Evolutionary conservation across 2,329 filamentous ascomycete genomes (phyloP).

Genomic region (Colletotrichum tamarilloi): DNA sequence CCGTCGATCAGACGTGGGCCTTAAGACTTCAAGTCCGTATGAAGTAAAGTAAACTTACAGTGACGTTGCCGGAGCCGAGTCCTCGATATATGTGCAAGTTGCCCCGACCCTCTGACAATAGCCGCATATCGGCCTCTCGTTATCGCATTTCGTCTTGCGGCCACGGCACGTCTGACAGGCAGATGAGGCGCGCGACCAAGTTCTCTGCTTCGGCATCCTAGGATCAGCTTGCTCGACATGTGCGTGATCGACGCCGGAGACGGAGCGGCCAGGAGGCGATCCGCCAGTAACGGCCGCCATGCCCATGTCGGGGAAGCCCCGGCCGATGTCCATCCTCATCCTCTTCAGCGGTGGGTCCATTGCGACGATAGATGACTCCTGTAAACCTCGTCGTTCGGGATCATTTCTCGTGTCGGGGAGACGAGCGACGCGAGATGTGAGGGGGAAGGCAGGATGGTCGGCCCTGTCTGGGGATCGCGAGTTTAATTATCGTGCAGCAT

Average conservation of each 20-base stretch:
- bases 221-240: slow-evolving; percentile 22
- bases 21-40: not conserved
- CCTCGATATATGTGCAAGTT: slow-evolving; percentile 44
- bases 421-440: slow-evolving; percentile 6
- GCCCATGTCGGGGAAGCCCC: slow-evolving; percentile 33
- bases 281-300: not conserved
- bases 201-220: slow-evolving; percentile 28
- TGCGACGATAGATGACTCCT: slow-evolving; percentile 10
- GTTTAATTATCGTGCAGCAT: slow-evolving; percentile 27
- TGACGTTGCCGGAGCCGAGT: slow-evolving; percentile 27
- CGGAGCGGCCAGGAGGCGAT: slow-evolving; percentile 16
- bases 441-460: not conserved
- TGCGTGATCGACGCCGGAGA: slow-evolving; percentile 12
- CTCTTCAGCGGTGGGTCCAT: slow-evolving; percentile 34
- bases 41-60: slow-evolving; percentile 20
- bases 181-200: slow-evolving; percentile 36
- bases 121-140: slow-evolving; percentile 48
- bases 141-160: slow-evolving; percentile 52
- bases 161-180: slow-evolving; percentile 51
- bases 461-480: slow-evolving; percentile 7
- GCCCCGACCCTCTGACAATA: slow-evolving; percentile 48
- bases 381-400: slow-evolving; percentile 7
- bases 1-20: not conserved
- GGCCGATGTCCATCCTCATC: slow-evolving; percentile 33
- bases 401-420: slow-evolving; percentile 30